Evolutionary conservation across 805 yeast genomes (phyloP).

Genomic region (Lachancea sp.): DNA sequence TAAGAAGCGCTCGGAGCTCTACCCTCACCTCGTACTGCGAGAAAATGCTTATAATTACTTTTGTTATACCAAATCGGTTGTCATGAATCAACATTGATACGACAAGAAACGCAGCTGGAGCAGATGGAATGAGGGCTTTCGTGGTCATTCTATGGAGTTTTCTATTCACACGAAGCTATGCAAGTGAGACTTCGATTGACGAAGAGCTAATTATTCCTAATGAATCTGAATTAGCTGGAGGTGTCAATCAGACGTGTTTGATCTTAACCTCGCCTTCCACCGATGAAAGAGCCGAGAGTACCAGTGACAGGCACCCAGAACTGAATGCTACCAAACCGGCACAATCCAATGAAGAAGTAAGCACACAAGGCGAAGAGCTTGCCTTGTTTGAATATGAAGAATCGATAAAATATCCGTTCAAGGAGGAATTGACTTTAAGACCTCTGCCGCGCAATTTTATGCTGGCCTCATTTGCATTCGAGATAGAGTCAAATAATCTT

Average conservation of each 20-base stretch:
- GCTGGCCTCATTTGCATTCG: slow-evolving; percentile 65
- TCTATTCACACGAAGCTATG: not conserved
- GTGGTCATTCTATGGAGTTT: slow-evolving; percentile 1
- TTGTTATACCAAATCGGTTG: too few species aligned
- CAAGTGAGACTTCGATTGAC: slow-evolving; percentile 1
- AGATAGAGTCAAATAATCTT: slow-evolving; percentile 47
- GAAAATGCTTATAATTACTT: too few species aligned
- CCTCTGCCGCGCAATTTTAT: slow-evolving; percentile 72
- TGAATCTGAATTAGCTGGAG: slow-evolving; percentile 7
- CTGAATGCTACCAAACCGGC: too few species aligned
- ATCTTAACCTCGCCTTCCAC: not conserved
- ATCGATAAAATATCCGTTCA: slow-evolving; percentile 39
- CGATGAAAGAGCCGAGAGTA: too few species aligned
- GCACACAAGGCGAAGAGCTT: not conserved
- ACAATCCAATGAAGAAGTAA: too few species aligned
- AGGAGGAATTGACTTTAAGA: slow-evolving; percentile 53
- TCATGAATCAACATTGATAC: too few species aligned
- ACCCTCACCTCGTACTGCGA: too few species aligned
- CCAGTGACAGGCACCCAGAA: too few species aligned
- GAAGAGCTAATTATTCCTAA: slow-evolving; percentile 6
- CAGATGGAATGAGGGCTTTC: slow-evolving; percentile 3
- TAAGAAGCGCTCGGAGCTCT: too few species aligned
- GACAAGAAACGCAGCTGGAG: too few species aligned
- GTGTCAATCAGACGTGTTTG: slow-evolving; percentile 1
- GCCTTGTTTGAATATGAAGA: slow-evolving; percentile 1